These are phyloP conservation scores for Hymenoscyphus scutula DNA, from an alignment of 2,329 filamentous ascomycete species.

Conservation along the genomic window DNA sequence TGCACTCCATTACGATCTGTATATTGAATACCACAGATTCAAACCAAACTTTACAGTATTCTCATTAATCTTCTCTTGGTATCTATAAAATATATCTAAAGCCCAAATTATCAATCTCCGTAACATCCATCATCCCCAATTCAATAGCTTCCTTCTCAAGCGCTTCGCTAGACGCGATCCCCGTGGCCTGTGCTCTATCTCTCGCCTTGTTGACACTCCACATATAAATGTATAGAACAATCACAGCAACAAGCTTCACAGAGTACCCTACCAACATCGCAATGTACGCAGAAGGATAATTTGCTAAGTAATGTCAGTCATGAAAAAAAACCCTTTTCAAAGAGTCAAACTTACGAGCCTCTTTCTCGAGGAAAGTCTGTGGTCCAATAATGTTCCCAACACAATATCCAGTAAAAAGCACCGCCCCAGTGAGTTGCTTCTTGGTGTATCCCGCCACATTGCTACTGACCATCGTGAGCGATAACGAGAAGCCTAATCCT, in stretches of 20 bases:
- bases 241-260: constrained; percentile 49
- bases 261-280: constrained; percentile 54
- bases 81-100: constrained; percentile 37
- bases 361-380: constrained; percentile 31
- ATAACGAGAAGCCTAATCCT: constrained; percentile 52
- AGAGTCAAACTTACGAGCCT: constrained; percentile 28
- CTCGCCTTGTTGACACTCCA: constrained; percentile 51
- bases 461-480: constrained; percentile 50
- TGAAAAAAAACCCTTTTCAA: neutral
- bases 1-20: no score
- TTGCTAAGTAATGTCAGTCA: constrained; percentile 31
- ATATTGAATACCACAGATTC: no score
- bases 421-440: constrained; percentile 50
- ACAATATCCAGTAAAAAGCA: constrained; percentile 53
- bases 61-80: no score
- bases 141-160: constrained; percentile 52
- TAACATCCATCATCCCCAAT: constrained; percentile 53
- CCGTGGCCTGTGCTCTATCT: constrained; percentile 43
- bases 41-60: no score
- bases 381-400: constrained; percentile 53
- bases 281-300: constrained; percentile 34
- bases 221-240: constrained; percentile 55
- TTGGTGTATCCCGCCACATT: constrained; percentile 56
- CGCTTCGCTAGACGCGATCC: constrained; percentile 36
- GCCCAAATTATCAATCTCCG: constrained; percentile 53